A percentile compares a stretch with the other conserved stretches of the same genome.
These are phyloP conservation scores for Penicillium goetzii DNA, from an alignment of 495 filamentous ascomycete genomes.

Conservation along the genomic window DNA sequence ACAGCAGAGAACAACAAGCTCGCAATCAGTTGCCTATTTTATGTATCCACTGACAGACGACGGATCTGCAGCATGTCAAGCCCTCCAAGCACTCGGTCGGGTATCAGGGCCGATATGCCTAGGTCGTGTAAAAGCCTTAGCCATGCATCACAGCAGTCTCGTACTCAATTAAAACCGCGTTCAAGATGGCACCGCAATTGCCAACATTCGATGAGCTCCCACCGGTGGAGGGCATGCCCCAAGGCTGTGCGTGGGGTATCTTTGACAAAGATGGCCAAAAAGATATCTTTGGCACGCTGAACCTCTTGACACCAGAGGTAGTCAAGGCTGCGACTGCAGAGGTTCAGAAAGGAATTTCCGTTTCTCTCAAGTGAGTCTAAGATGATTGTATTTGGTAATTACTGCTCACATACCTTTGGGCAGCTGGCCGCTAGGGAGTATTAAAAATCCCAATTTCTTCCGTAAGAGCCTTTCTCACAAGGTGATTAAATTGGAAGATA, in stretches of 20 bases:
- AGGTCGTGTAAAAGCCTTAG: background rate
- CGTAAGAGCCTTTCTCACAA: constrained; percentile 58
- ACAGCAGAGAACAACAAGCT: background rate
- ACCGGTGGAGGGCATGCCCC: constrained; percentile 59
- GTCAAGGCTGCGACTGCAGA: constrained; percentile 56
- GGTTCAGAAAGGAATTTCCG: constrained; percentile 55
- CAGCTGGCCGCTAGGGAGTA: constrained; percentile 14
- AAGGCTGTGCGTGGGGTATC: constrained; percentile 68
- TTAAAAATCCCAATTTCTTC: constrained; percentile 51
- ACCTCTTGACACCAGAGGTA: constrained; percentile 60
- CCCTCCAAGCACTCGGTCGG: background rate
- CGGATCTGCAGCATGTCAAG: background rate
- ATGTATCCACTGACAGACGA: background rate
- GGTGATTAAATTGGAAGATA: constrained; percentile 49
- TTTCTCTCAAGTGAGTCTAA: constrained; percentile 61
- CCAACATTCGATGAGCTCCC: constrained; percentile 64
- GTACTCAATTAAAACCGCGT: background rate
- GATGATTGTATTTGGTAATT: background rate
- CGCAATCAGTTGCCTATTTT: background rate
- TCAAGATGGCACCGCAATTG: constrained; percentile 15
- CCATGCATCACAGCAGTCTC: background rate
- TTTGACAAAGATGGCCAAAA: constrained; percentile 65
- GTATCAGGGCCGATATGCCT: background rate
- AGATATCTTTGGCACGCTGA: constrained; percentile 61
- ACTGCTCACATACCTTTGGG: background rate